phyloP scores from a whole-genome alignment of 805 yeast genomes.

The Candida nanaspora region DNA sequence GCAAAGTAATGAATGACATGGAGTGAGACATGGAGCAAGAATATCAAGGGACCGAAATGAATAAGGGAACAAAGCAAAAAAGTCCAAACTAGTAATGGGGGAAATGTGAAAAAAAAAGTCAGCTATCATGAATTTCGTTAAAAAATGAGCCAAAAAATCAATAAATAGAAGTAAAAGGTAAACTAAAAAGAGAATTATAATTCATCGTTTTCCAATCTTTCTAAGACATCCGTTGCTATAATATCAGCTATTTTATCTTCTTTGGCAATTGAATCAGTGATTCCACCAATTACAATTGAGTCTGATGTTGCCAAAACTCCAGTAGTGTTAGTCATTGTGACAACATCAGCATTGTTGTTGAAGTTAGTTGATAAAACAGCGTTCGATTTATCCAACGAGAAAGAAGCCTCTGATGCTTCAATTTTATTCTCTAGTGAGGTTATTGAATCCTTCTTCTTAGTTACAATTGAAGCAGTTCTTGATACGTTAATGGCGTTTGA shows the following conservation, averaged over 20 bases:
- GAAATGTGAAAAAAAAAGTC: no score
- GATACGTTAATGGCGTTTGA: neutral
- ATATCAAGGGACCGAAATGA: no score
- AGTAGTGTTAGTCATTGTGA: neutral
- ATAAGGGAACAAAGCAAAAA: no score
- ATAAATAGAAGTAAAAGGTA: neutral
- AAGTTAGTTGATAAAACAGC: neutral
- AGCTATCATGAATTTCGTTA: no score
- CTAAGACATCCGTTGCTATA: constrained; percentile 3
- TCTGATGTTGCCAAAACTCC: neutral
- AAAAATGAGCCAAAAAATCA: no score
- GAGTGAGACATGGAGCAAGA: no score
- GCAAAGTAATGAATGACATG: no score
- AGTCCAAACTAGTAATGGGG: no score
- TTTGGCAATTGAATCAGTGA: neutral
- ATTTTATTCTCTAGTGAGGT: neutral
- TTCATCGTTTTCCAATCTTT: constrained; percentile 1
- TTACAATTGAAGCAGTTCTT: constrained; percentile 1
- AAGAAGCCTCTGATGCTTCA: neutral
- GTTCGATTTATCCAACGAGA: neutral
- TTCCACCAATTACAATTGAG: neutral
- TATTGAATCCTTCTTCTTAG: neutral
- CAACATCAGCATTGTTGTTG: neutral
- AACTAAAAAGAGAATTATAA: neutral
- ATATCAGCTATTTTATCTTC: constrained; percentile 2